Evolutionary conservation across 345 rosid species (phyloP), one percentile per base, ranked within the genome.

Genomic region (Geranium brycei): DNA sequence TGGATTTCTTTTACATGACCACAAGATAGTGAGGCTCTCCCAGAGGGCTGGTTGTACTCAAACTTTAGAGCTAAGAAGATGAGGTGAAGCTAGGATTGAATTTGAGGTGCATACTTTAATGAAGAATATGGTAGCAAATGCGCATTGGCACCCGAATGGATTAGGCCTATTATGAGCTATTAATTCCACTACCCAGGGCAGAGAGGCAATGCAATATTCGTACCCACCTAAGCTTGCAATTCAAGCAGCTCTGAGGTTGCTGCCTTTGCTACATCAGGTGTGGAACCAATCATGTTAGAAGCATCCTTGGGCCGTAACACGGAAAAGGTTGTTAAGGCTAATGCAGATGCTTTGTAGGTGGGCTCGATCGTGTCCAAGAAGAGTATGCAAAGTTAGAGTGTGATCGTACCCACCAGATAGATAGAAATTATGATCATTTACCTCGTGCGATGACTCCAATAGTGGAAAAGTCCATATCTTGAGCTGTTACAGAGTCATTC

Each of bases 21-120:
- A 41, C 13, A 41, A 41, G 8, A 41, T 8, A 41, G 11, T 5
- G 51, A 41, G 51, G 11, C 60, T 65, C 51, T 63, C 59, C 67
- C 58, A 61, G 87, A 87, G 64, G 95, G 95, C 32, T 85, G 95
- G 95, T 68, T 85, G 91, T 70, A 77, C 70, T 56, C 95, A 87
- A 72, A 83, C 83, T n/a, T 72, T 87, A 62, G 86, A 85, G 58
- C 67, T 83, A 66, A 81, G 67, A 73, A 76, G 91, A 67, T 87
- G 87, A 59, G 66, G 75, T 57, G 83, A 81, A 65, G 35, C 77
- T 59, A 68, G 66, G 71, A 62, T 74, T 51, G 90, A 83, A n/a
- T n/a, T n/a, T n/a, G n/a, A 58, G 81, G 80, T 72, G 81, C 83
- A 60, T 87, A 81, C 73, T 87, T 85, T 62, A 87, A 84, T 71